Conservation (phyloP, 2,329 filamentous ascomycete species). For the Botryotinia globosa region DNA sequence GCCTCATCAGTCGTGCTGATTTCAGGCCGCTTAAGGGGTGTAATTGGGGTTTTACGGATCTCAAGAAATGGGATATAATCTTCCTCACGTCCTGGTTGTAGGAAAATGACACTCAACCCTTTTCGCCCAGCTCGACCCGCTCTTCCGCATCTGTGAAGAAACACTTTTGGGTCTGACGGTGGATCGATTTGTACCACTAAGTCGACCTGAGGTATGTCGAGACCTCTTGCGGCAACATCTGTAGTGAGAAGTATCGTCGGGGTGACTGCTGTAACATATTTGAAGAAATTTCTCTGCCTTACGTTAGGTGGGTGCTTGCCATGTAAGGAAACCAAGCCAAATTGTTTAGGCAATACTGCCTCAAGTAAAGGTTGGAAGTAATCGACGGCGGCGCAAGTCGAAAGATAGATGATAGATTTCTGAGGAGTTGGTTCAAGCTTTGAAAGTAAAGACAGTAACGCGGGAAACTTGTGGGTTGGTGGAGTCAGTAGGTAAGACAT, state of each 20-base stretch:
- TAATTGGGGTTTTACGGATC: constrained; percentile 81
- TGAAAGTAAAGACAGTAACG: constrained; percentile 67
- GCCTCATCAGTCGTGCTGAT: constrained; percentile 59
- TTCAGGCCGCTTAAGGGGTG: constrained; percentile 55
- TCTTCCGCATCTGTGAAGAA: constrained; percentile 88
- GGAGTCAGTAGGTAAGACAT: constrained; percentile 80
- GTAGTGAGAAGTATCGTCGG: constrained; percentile 87
- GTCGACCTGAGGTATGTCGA: constrained; percentile 90
- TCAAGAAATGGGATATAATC: constrained; percentile 87
- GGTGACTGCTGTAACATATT: constrained; percentile 70
- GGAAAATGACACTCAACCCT: constrained; percentile 80
- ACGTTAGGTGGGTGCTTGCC: constrained; percentile 89
- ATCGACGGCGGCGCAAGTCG: constrained; percentile 91
- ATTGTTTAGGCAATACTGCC: constrained; percentile 63
- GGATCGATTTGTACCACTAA: constrained; percentile 87
- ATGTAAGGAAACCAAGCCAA: constrained; percentile 76
- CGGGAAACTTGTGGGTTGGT: constrained; percentile 76
- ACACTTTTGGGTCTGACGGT: constrained; percentile 85
- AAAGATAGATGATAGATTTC: constrained; percentile 87
- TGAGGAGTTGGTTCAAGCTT: constrained; percentile 71
- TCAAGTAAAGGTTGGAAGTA: constrained; percentile 85
- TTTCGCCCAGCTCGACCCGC: constrained; percentile 85
- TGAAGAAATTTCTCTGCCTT: constrained; percentile 80
- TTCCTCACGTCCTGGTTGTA: constrained; percentile 82
- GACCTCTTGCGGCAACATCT: constrained; percentile 83